Evolutionary conservation across 805 yeast species (phyloP), one percentile per base, ranked within the genome.

Genomic region (Brettanomyces naardenensis): DNA sequence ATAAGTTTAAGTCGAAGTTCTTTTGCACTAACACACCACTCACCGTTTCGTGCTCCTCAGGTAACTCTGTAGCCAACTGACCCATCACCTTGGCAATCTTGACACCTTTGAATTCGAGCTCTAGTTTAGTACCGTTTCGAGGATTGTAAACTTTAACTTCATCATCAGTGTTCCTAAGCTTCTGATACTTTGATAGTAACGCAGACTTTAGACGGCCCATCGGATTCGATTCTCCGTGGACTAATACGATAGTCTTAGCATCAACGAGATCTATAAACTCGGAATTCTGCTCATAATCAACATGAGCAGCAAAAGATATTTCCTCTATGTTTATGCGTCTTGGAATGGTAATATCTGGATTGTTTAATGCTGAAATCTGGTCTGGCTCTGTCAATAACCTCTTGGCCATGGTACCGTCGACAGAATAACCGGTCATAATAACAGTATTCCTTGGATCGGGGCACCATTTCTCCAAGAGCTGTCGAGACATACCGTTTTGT

Each of bases 291-390:
- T 84, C 87, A 59, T 82, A 92, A 56, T 92, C 99, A 18, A 92
- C 99, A 61, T 92, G 99, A 0, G 99, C 99, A n/a, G 98, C 97
- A 68, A 92, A 92, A 1, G 97, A 89, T 4, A 92, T 81, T 59
- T 92, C 99, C 46, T 90, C 97, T 14, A 92, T 80, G 33, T 73
- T 75, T 39, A 94, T 62, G 45, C 97, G 71, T 53, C 98, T 76
- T 4, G 97, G 97, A 29, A 92, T 81, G 42, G 77, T 73, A 15
- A 79, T 64, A 43, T 88, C 96, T 0, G 95, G 85, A 47, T 85
- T 86, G n/a, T 69, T 65, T 19, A 77, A 64, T 0, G 97, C 81
- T 1, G 92, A 94, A 35, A 92, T 86, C n/a, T 86, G 83, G 28
- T 76, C 75, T 1, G 99, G 98, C 50, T 89, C 97, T 19, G 87